Conservation (phyloP, 805 yeast species). For the Kazachstania africana region DNA sequence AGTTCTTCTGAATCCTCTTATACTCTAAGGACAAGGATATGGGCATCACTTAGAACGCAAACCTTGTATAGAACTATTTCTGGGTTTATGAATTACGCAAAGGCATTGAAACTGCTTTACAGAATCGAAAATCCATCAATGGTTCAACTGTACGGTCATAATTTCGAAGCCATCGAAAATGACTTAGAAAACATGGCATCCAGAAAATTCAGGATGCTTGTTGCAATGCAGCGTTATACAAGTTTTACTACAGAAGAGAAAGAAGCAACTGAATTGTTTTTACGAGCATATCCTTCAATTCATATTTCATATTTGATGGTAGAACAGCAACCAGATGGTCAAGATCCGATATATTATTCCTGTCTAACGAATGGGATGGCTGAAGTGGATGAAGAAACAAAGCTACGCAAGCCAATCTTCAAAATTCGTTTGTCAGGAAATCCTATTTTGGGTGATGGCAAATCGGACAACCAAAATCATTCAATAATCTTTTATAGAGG, state of each 20-base stretch:
- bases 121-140: constrained; percentile 53
- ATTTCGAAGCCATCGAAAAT: constrained; percentile 46
- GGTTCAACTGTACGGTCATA: constrained; percentile 32
- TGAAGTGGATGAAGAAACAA: constrained; percentile 40
- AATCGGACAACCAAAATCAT: constrained; percentile 89
- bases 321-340: constrained; percentile 21
- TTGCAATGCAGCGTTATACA: constrained; percentile 80
- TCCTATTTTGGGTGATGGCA: constrained; percentile 94
- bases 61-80: constrained; percentile 74
- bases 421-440: constrained; percentile 78
- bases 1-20: constrained; percentile 52
- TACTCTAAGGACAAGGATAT: constrained; percentile 61
- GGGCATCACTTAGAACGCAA: constrained; percentile 81
- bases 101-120: constrained; percentile 59
- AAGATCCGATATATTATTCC: constrained; percentile 38
- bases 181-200: constrained; percentile 64
- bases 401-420: constrained; percentile 48
- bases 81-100: constrained; percentile 70
- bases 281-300: constrained; percentile 63
- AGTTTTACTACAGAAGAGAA: constrained; percentile 53
- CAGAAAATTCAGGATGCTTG: constrained; percentile 67
- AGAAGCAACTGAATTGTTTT: constrained; percentile 53
- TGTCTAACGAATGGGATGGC: constrained; percentile 57
- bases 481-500: constrained; percentile 82
- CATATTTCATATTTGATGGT: constrained; percentile 44